These are phyloP conservation scores for Suhomyces bribrorum DNA, from an alignment of 1,139 yeast species.

Conservation along the genomic window DNA sequence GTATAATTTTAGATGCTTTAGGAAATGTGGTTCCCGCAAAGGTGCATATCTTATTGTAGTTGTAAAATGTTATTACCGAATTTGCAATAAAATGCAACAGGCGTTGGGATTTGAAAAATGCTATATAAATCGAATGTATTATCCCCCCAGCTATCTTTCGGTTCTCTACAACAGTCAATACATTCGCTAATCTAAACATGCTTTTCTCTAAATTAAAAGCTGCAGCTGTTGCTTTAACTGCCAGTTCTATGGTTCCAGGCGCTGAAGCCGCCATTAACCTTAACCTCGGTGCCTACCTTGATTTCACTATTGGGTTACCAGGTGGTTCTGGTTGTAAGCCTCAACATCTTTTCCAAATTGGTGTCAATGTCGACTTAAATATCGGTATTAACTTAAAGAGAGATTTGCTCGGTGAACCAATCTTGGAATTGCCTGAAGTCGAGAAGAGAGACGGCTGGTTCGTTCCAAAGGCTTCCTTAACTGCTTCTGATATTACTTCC, in stretches of 20 bases:
- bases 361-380: slow-evolving; percentile 17
- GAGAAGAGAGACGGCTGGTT: slow-evolving; percentile 15
- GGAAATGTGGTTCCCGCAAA: slow-evolving; percentile 6
- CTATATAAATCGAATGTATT: neutral
- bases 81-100: slow-evolving; percentile 1
- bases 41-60: slow-evolving; percentile 4
- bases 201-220: slow-evolving; percentile 17
- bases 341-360: slow-evolving; percentile 15
- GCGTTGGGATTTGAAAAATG: neutral
- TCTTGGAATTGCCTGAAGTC: slow-evolving; percentile 7
- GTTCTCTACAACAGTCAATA: slow-evolving; percentile 6
- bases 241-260: slow-evolving; percentile 13
- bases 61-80: neutral
- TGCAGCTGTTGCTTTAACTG: slow-evolving; percentile 18
- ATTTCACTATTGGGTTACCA: slow-evolving; percentile 14
- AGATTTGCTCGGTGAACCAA: slow-evolving; percentile 8
- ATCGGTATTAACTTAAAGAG: slow-evolving; percentile 17
- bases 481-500: slow-evolving; percentile 28
- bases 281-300: slow-evolving; percentile 14
- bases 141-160: neutral
- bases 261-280: slow-evolving; percentile 14
- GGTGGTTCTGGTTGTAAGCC: slow-evolving; percentile 12
- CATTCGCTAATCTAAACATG: slow-evolving; percentile 14
- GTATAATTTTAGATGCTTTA: slow-evolving; percentile 3
- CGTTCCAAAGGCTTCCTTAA: slow-evolving; percentile 32